Conservation (phyloP, 441 rosid species). For the Gossypium gossypioides region DNA sequence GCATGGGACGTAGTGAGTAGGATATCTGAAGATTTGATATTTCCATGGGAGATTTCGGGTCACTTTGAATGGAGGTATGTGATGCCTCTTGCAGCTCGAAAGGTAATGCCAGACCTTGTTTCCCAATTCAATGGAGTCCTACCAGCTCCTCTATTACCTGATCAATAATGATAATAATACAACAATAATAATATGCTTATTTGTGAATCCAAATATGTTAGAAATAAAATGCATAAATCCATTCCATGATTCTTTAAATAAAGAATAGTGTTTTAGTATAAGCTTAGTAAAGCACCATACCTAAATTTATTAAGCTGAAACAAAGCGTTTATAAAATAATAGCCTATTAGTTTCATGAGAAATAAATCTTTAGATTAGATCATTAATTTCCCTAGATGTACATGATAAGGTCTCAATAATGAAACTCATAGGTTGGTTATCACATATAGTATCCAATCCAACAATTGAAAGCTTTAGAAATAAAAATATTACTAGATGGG, state of each 20-base stretch:
- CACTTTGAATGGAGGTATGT: conserved; percentile 46
- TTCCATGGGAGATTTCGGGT: conserved; percentile 45
- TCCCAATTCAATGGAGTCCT: conserved; percentile 61
- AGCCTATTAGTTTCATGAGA: too few relatives aligned
- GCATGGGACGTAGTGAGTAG: conserved; percentile 46
- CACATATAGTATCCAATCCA: too few relatives aligned
- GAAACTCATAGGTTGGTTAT: too few relatives aligned
- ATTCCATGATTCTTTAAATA: neutral
- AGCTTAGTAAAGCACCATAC: neutral
- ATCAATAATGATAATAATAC: neutral
- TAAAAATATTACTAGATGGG: too few relatives aligned
- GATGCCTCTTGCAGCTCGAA: conserved; percentile 53
- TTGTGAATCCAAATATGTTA: neutral
- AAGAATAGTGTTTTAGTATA: neutral
- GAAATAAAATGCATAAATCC: neutral
- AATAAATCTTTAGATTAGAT: too few relatives aligned
- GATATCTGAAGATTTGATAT: conserved; percentile 55
- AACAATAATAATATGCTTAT: neutral
- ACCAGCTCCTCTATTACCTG: conserved; percentile 51
- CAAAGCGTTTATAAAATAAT: too few relatives aligned
- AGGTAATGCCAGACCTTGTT: conserved; percentile 42
- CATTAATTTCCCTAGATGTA: too few relatives aligned
- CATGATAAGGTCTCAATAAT: too few relatives aligned
- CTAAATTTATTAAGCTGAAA: too few relatives aligned
- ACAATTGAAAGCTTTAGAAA: too few relatives aligned